Conservation (phyloP, 768 basidiomycete species). For the Crepidotus variabilis region DNA sequence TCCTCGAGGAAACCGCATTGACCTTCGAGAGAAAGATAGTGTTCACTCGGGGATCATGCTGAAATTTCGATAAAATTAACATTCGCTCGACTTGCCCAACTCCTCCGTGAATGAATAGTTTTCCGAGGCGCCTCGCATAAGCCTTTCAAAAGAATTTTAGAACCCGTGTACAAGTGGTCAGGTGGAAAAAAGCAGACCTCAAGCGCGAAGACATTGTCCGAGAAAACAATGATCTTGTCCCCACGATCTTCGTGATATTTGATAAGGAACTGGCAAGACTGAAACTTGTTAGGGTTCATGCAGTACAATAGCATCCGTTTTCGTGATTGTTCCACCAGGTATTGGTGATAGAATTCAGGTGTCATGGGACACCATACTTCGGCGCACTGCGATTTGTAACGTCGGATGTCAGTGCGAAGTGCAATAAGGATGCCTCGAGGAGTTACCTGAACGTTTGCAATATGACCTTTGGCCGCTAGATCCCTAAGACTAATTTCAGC, state of each 20-base stretch:
- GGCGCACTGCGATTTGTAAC: conserved; percentile 65
- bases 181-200: conserved; percentile 53
- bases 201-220: conserved; percentile 95
- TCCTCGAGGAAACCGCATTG: conserved; percentile 13
- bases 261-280: conserved; percentile 98
- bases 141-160: conserved; percentile 41
- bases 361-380: conserved; percentile 99
- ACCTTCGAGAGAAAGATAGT: conserved; percentile 99
- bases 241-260: conserved; percentile 97
- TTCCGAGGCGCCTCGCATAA: conserved; percentile 90
- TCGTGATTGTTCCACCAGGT: conserved; percentile 86
- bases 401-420: conserved; percentile 4
- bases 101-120: conserved; percentile 94
- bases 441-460: conserved; percentile 97
- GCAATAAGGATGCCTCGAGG: conserved; percentile 1
- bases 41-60: conserved; percentile 92
- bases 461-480: conserved; percentile 97
- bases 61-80: conserved; percentile 92
- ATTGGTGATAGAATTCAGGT: conserved; percentile 98
- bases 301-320: conserved; percentile 96
- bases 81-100: conserved; percentile 95
- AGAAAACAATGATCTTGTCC: conserved; percentile 99
- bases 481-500: conserved; percentile 46
- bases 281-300: conserved; percentile 99
- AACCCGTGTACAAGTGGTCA: not conserved